Percentiles rank a stretch among this genome's conserved stretches.
phyloP scores from a whole-genome alignment of 352 stramenopile species.

The Globisporangium cylindrosporum region DNA sequence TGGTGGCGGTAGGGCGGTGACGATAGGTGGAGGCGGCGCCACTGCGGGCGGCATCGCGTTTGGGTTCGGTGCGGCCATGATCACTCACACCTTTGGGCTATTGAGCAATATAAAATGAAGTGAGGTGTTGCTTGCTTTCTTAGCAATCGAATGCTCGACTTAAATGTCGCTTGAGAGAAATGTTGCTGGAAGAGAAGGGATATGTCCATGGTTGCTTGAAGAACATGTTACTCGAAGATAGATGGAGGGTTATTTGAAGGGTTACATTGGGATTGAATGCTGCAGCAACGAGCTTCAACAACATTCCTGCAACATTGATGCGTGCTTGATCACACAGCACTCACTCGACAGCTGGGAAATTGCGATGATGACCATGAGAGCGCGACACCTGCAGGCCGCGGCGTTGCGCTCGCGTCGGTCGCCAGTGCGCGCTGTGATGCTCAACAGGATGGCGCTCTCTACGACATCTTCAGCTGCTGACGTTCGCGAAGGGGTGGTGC shows the following conservation, averaged over 20 bases:
- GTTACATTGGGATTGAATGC: neutral
- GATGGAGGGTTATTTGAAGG: neutral
- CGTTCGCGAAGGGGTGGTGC: conserved; percentile 8
- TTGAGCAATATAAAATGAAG: neutral
- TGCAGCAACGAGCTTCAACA: neutral
- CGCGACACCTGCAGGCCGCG: neutral
- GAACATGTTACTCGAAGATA: neutral
- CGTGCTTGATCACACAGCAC: neutral
- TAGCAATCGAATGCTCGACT: neutral
- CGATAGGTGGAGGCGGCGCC: neutral
- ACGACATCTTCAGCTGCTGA: neutral
- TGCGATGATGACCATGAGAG: neutral
- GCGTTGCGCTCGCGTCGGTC: neutral
- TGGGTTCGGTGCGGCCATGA: neutral
- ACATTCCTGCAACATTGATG: neutral
- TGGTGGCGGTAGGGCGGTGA: neutral
- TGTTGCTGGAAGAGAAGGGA: neutral
- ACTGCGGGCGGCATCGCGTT: neutral
- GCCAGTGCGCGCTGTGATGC: neutral
- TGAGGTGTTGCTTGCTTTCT: neutral
- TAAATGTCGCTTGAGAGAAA: conserved; percentile 2
- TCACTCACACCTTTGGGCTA: neutral
- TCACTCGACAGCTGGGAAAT: neutral
- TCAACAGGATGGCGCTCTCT: neutral
- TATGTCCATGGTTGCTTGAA: neutral